Percentiles rank a stretch among this genome's conserved stretches.
phyloP scores from a whole-genome alignment of 805 yeast species.

The Suhomyces faveliae region DNA sequence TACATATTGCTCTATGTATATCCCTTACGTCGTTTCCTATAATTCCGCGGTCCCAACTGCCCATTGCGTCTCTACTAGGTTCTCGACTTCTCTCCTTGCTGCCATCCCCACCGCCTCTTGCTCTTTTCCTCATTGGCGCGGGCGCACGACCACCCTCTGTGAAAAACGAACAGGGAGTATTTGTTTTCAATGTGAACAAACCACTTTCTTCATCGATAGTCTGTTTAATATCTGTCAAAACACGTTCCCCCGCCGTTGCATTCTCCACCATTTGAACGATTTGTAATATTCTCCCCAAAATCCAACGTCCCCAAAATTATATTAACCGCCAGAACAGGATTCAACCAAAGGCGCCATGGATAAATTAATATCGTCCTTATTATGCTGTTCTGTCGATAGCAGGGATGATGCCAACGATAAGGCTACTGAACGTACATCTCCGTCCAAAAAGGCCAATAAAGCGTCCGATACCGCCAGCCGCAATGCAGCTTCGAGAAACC shows the following conservation, averaged over 20 bases:
- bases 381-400: constrained; percentile 39
- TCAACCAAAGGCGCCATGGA: constrained; percentile 21
- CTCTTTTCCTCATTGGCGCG: background rate
- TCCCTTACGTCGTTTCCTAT: background rate
- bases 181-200: background rate
- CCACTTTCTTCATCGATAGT: background rate
- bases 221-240: background rate
- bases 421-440: constrained; percentile 1
- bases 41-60: background rate
- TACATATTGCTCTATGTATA: background rate
- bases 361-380: constrained; percentile 30
- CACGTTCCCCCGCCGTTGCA: background rate
- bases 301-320: background rate
- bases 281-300: background rate
- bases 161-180: constrained; percentile 6
- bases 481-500: background rate
- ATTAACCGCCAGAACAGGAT: constrained; percentile 3
- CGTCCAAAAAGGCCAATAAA: constrained; percentile 3
- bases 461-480: background rate
- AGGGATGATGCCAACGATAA: constrained; percentile 34
- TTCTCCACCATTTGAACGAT: too few relatives aligned
- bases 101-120: background rate
- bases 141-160: constrained; percentile 3
- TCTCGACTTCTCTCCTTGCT: background rate
- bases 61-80: background rate